Percentiles rank a stretch among this genome's conserved stretches.
Evolutionary conservation across 2,329 filamentous ascomycete species (phyloP).

Genomic region (Pezicula radicicola): DNA sequence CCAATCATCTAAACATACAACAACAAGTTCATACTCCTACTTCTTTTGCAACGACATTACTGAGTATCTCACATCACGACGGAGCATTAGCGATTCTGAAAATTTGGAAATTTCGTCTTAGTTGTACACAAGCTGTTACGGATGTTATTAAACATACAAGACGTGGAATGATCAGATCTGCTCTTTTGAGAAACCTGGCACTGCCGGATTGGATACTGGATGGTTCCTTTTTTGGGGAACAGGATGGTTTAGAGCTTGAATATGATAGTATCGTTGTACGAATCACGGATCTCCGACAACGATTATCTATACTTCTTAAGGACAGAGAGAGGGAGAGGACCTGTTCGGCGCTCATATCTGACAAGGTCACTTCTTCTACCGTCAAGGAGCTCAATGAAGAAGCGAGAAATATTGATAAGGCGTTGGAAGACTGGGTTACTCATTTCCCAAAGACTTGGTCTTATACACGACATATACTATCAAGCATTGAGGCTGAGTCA

Average conservation of each 20-base stretch:
- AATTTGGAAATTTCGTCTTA: conserved; percentile 21
- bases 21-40: too few species aligned
- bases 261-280: conserved; percentile 25
- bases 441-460: conserved; percentile 5
- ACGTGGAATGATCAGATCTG: conserved; percentile 23
- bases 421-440: conserved; percentile 6
- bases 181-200: conserved; percentile 18
- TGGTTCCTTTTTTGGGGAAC: conserved; percentile 26
- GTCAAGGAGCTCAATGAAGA: conserved; percentile 5
- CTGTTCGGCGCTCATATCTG: background rate
- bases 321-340: too few species aligned
- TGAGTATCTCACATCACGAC: conserved; percentile 35
- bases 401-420: conserved; percentile 7
- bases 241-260: conserved; percentile 21
- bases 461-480: conserved; percentile 9
- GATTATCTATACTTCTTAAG: background rate
- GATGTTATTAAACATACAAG: conserved; percentile 26
- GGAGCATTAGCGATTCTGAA: conserved; percentile 28
- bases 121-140: conserved; percentile 7
- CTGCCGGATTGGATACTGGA: conserved; percentile 29
- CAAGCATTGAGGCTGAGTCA: background rate
- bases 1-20: too few species aligned
- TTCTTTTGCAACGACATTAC: background rate
- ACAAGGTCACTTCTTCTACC: background rate
- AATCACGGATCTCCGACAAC: conserved; percentile 17